Conservation (phyloP, 2,329 filamentous ascomycete species). For the Ceratocystis smalleyi region DNA sequence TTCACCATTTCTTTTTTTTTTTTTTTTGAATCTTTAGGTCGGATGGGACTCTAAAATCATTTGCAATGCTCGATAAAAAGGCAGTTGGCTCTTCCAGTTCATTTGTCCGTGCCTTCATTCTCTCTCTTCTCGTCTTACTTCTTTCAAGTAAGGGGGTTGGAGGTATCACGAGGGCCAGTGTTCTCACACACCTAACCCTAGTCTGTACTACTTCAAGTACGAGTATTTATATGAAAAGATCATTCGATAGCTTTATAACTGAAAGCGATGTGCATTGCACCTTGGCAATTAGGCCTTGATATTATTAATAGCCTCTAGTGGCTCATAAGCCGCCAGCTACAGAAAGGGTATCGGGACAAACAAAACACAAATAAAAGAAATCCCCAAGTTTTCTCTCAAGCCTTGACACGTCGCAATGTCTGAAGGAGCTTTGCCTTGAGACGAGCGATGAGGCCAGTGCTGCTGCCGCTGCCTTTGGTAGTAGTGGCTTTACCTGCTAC, state of each 20-base stretch:
- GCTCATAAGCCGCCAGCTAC: neutral
- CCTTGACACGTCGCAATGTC: neutral
- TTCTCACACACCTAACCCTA: neutral
- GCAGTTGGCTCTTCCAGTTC: no score
- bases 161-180: no score
- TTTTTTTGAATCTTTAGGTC: neutral
- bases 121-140: no score
- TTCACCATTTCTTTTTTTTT: neutral
- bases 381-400: neutral
- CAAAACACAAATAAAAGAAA: neutral
- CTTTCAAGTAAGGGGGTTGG: no score
- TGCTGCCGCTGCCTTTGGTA: slow-evolving; percentile 28
- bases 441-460: neutral
- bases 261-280: neutral
- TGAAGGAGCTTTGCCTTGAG: slow-evolving; percentile 1
- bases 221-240: no score
- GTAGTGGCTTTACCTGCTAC: slow-evolving; percentile 34
- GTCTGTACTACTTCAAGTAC: neutral
- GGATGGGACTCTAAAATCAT: no score
- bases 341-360: slow-evolving; percentile 2
- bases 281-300: neutral
- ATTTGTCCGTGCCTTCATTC: no score
- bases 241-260: no score
- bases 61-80: no score
- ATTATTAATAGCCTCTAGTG: neutral